Base-by-base conservation (phyloP, 129 eudicot species). In the Lactuca sativa region DNA sequence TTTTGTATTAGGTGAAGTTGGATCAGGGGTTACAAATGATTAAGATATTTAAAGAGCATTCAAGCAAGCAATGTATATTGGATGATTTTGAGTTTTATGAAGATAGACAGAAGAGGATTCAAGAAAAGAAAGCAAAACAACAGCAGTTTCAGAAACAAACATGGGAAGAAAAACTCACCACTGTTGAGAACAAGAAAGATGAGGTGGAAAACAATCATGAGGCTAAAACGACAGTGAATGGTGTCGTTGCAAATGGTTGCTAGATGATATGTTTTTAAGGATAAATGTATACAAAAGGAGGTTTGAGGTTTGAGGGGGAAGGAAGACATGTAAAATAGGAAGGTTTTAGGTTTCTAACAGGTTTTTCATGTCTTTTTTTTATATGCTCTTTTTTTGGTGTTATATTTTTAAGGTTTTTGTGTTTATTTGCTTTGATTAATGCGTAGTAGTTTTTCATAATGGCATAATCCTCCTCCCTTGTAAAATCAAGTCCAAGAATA, bases 71-170 rank as follows among this genome's bases (percentile, higher is more conserved):
- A 64, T 77, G 97, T 57, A 81, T 90, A 61, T 77, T 87, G 31
- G 97, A 90, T 71, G 97, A 90, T 71, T 90, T 90, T 76, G 95
- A 86, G 43, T 90, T 90, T 44, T 90, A 90, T 5, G 97, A 90
- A 80, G 87, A 81, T 8, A 72, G 97, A 4, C 89, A 90, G 78
- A 84, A 63, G 79, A 87, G 83, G 74, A 82, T 90, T 47, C 97
- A 86, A 69, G 97, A 90, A 66, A 90, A 90, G 56, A 90, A 90
- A 71, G 86, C 89, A 38, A 90, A 85, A 60, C 85, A 82, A 30
- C 88, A 79, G 57, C 90, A 77, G 67, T 86, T 59, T 57, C 96
- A 80, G 68, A 88, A 80, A 52, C 95, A 86, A 70, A 52, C 77
- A 5, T 53, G 70, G 63, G 77, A 73, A 52, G 70, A 73, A 54